Evolutionary conservation across 2,329 filamentous ascomycete species (phyloP).

Genomic region (Colletotrichum filicis): DNA sequence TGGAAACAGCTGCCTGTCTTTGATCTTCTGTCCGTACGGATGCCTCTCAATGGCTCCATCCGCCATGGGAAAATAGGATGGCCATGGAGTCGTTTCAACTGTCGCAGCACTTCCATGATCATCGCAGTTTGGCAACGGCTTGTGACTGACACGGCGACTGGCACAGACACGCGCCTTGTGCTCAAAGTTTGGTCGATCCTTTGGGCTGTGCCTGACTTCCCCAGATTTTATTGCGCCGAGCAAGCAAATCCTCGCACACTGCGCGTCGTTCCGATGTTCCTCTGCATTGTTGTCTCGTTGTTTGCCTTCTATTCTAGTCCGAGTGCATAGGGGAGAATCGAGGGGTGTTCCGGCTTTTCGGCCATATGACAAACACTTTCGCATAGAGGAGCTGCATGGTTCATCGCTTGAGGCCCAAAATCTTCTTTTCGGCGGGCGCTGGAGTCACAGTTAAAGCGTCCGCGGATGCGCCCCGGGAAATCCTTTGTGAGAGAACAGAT

Average conservation of each 20-base stretch:
- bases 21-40: background rate
- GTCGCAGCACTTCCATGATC: background rate
- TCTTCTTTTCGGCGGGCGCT: background rate
- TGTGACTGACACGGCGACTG: background rate
- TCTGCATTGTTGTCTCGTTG: background rate
- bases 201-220: conserved; percentile 8
- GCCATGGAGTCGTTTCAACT: conserved; percentile 1
- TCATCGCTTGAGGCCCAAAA: background rate
- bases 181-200: background rate
- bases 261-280: background rate
- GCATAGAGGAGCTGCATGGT: background rate
- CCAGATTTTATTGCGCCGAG: conserved; percentile 17
- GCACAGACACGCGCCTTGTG: background rate
- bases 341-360: background rate
- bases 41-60: background rate
- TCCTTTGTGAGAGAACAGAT: background rate
- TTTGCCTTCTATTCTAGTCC: background rate
- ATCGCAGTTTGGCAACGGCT: background rate
- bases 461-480: conserved; percentile 10
- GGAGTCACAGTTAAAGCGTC: conserved; percentile 2
- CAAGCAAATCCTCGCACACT: background rate
- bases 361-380: background rate
- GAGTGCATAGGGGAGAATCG: background rate
- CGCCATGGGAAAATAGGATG: background rate
- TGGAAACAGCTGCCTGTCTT: conserved; percentile 5